Conservation (phyloP, 768 basidiomycete genomes). For the Tremella fuciformis region DNA sequence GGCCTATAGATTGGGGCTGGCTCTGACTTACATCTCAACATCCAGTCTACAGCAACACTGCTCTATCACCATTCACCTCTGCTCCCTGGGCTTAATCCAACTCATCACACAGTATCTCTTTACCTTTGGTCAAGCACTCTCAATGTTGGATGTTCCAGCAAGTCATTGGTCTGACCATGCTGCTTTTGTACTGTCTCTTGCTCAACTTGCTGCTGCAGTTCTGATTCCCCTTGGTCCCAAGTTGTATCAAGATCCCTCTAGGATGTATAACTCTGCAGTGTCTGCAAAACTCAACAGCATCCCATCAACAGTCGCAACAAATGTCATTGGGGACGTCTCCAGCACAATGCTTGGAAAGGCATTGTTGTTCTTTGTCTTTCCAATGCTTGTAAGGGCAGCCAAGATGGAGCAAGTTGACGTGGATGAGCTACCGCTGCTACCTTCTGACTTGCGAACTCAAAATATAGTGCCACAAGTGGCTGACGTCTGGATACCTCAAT, state of each 20-base stretch:
- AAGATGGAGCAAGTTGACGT: conserved; percentile 30
- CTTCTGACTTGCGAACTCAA: conserved; percentile 21
- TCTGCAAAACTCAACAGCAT: conserved; percentile 1
- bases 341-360: conserved; percentile 18
- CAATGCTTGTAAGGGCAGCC: conserved; percentile 18
- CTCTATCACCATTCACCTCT: too few relatives aligned
- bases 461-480: conserved; percentile 20
- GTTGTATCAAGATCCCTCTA: conserved; percentile 16
- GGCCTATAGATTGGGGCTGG: too few relatives aligned
- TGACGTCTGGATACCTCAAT: conserved; percentile 5
- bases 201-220: conserved; percentile 5
- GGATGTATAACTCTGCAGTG: conserved; percentile 29
- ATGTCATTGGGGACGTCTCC: conserved; percentile 13
- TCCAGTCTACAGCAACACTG: too few relatives aligned
- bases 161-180: conserved; percentile 9
- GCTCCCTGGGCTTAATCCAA: too few relatives aligned
- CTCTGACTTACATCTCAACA: too few relatives aligned
- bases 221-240: conserved; percentile 22
- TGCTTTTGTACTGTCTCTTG: conserved; percentile 6
- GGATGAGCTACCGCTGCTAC: conserved; percentile 28
- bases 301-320: conserved; percentile 6
- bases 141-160: too few relatives aligned
- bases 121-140: too few relatives aligned
- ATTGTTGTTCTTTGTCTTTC: conserved; percentile 21
- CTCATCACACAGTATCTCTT: too few relatives aligned